These are phyloP conservation scores for Xylariaceae sp. DNA, from an alignment of 2,329 filamentous ascomycete species.

Conservation along the genomic window DNA sequence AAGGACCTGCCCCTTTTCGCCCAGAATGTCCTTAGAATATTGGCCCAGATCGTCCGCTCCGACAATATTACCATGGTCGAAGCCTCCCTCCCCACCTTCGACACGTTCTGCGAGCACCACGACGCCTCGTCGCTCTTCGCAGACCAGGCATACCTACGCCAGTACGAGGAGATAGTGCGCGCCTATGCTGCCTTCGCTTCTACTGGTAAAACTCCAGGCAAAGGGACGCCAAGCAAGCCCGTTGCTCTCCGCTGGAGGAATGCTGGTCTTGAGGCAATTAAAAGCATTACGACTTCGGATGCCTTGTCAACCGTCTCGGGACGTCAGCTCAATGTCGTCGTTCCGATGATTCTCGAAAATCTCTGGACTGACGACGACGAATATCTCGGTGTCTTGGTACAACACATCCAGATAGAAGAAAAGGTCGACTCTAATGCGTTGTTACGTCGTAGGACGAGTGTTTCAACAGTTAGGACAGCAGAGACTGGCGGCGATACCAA, in stretches of 20 bases:
- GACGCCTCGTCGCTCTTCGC: slow-evolving; percentile 82
- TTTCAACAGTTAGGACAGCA: slow-evolving; percentile 71
- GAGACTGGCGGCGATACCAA: slow-evolving; percentile 64
- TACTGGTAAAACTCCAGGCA: slow-evolving; percentile 52
- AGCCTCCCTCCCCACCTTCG: slow-evolving; percentile 81
- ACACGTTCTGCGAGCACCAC: slow-evolving; percentile 84
- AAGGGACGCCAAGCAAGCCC: slow-evolving; percentile 62
- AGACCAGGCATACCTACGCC: slow-evolving; percentile 76
- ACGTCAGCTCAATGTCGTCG: slow-evolving; percentile 72
- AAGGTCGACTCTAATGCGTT: slow-evolving; percentile 64
- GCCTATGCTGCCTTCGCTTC: slow-evolving; percentile 80
- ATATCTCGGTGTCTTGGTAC: slow-evolving; percentile 65
- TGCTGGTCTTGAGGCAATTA: slow-evolving; percentile 73
- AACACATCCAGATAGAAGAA: slow-evolving; percentile 66
- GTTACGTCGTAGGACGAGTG: slow-evolving; percentile 69
- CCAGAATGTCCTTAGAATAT: slow-evolving; percentile 77
- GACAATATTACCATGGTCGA: slow-evolving; percentile 91
- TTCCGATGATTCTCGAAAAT: slow-evolving; percentile 85
- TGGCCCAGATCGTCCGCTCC: slow-evolving; percentile 78
- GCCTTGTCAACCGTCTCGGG: slow-evolving; percentile 72
- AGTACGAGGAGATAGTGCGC: slow-evolving; percentile 79
- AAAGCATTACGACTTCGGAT: slow-evolving; percentile 76
- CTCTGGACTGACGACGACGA: slow-evolving; percentile 72
- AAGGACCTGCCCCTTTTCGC: slow-evolving; percentile 89
- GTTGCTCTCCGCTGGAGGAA: slow-evolving; percentile 76